Evolutionary conservation across 352 stramenopile genomes (phyloP).

Genomic region (Phytophthora hybrid): DNA sequence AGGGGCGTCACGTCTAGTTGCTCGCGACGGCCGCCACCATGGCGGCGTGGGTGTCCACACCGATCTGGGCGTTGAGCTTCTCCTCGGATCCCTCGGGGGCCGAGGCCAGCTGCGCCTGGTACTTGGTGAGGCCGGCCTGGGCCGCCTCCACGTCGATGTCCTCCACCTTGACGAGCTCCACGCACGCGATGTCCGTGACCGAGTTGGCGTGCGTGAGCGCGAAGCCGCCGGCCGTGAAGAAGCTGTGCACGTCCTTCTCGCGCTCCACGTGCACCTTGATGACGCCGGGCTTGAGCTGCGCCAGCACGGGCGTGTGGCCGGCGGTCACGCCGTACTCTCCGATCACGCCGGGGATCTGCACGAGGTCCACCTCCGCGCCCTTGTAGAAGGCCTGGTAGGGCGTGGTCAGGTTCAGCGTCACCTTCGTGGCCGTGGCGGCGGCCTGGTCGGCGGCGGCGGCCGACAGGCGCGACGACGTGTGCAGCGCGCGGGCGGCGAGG

Average conservation of each 20-base stretch:
- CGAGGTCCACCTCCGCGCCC: slow-evolving; percentile 86
- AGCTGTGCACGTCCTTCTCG: slow-evolving; percentile 94
- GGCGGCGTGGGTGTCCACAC: slow-evolving; percentile 94
- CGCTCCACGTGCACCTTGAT: slow-evolving; percentile 89
- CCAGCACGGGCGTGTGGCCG: slow-evolving; percentile 96
- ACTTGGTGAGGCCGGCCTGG: slow-evolving; percentile 91
- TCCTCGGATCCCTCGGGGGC: slow-evolving; percentile 89
- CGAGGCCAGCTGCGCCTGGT: slow-evolving; percentile 86
- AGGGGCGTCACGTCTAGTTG: slow-evolving; percentile 43
- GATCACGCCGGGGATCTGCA: slow-evolving; percentile 95
- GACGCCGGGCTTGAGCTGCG: slow-evolving; percentile 97
- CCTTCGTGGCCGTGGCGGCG: slow-evolving; percentile 71
- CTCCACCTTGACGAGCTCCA: slow-evolving; percentile 97
- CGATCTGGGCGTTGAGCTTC: slow-evolving; percentile 96
- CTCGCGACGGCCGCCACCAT: slow-evolving; percentile 91
- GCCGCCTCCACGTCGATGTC: slow-evolving; percentile 95
- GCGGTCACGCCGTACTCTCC: slow-evolving; percentile 98
- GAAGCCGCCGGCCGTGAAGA: slow-evolving; percentile 98
- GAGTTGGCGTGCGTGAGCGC: slow-evolving; percentile 97
- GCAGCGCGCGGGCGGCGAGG: slow-evolving; percentile 62
- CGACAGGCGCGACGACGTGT: slow-evolving; percentile 66
- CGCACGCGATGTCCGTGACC: slow-evolving; percentile 96
- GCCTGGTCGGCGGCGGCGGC: slow-evolving; percentile 62
- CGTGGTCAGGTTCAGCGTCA: slow-evolving; percentile 87
- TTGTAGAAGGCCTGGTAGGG: slow-evolving; percentile 88